Base-by-base conservation (phyloP, 2,329 filamentous ascomycete genomes). In the Fonsecaea erecta region DNA sequence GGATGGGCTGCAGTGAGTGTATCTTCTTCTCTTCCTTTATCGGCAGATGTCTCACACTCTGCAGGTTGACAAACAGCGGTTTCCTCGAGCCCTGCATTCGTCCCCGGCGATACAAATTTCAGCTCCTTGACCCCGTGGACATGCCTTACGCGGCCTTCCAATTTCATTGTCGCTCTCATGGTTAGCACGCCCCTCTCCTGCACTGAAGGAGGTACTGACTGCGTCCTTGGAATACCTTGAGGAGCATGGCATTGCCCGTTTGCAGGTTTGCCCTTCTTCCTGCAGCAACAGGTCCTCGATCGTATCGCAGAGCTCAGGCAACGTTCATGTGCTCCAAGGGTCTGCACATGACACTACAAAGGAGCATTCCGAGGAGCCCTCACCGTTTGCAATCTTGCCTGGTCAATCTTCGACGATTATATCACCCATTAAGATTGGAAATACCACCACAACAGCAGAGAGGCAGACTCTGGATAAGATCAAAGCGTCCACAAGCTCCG, bases 71-170 rank as follows among this genome's bases (percentile, higher is more conserved):
- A 21, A 63, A 70, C 62, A 62, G 67, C 46, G 70, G 71, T 12
- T 61, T 71, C 18, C 64, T 71, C 16, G 70, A 71, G 26, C 64
- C 64, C 21, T 63, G 55, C 18, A 54, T 66, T 30, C 70, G 62
- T 34, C 63, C 64, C 21, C 62, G 62, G 54, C 67, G 68, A 21
- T 84, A 84, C 72, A 78, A 77, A 58, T 84, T 83, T 59, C 78
- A 81, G 1, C 76, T 85, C 18, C 72, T 83, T 21, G 82, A 85
- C 71, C 76, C 81, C 1, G 59, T 79, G 6, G 80, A 84, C 67
- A 71, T 76, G 68, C 83, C 83, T 1, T 83, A 81, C 65, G 81
- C 75, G 3, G 79, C 73, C 1, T 82, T 84, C 66, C 73, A 76
- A 14, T 72, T 71, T 60, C 67, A 65, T 26, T 71, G 57, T 53